Base-by-base conservation (phyloP, 2,329 filamentous ascomycete species). In the Sclerotinia spermophila region DNA sequence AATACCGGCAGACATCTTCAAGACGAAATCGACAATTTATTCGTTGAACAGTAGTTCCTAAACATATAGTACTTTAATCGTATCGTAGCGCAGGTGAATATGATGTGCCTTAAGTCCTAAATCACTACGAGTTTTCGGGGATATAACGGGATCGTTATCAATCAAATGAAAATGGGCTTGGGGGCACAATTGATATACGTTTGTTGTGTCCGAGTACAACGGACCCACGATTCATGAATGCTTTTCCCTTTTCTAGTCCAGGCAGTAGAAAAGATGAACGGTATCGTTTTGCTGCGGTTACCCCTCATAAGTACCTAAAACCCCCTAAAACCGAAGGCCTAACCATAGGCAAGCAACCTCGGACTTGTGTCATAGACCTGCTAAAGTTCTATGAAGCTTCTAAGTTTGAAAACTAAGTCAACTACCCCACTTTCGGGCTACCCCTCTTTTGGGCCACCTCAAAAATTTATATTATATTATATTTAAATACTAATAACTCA, bases 141-240 rank as follows among this genome's bases (percentile, higher is more conserved):
- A 40, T 65, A 65, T 8, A 65, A 65, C 21, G 62, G 44, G 35
- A 40, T 65, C 62, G 62, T 65, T 65, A 53, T 65, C 33, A 40
- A 53, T 65, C 62, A 53, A 40, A n/a, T 40, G n/a, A 51, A 53
- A 24, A 40, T 53, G 45, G 53, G 45, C 38, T 65, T 38, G 27
- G 30, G 44, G 44, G 30, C 24, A 38, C 19, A 35, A 21, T 48
- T 35, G 13, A 48, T 64, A 35, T 35, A 11, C 30, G 30, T n/a
- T n/a, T 48, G 33, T 10, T 13, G n/a, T 24, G 27, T 30, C 5
- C 56, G 56, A 35, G 56, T 40, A 40, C 56, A 35, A 60, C 15
- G 58, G 38, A 27, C 38, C 24, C 15, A 60, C 35, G 58, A 17
- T 42, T 42, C 27, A 51, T n/a, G 24, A 38, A 51, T n/a, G 24